Percentiles rank a stretch among this genome's conserved stretches.
Conservation (phyloP, 768 basidiomycete genomes). For the Boletus patriciae region DNA sequence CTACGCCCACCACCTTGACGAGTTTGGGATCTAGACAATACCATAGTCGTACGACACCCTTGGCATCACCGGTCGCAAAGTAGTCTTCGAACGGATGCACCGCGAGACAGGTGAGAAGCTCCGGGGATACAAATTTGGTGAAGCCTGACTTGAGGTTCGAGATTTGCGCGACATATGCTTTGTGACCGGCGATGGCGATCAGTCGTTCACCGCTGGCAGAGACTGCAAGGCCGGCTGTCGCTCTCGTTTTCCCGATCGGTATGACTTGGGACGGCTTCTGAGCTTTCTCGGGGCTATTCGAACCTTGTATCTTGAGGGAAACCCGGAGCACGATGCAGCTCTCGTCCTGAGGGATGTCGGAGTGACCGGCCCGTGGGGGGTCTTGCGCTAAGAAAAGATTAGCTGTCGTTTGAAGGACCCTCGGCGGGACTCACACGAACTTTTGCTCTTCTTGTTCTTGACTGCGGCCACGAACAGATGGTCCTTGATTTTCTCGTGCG, state of each 20-base stretch:
- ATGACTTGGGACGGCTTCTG: slow-evolving; percentile 50
- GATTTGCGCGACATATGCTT: slow-evolving; percentile 70
- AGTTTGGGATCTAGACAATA: slow-evolving; percentile 77
- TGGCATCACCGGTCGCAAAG: slow-evolving; percentile 91
- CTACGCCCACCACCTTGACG: slow-evolving; percentile 56
- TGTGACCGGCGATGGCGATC: slow-evolving; percentile 71
- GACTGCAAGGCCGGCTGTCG: slow-evolving; percentile 62
- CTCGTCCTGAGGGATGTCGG: slow-evolving; percentile 40
- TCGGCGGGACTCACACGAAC: slow-evolving; percentile 13
- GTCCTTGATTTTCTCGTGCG: slow-evolving; percentile 67
- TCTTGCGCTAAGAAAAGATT: slow-evolving; percentile 12
- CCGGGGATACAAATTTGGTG: slow-evolving; percentile 80
- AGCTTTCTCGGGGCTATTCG: slow-evolving; percentile 42
- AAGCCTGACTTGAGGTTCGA: slow-evolving; percentile 62
- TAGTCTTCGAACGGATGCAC: slow-evolving; percentile 90
- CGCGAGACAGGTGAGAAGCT: slow-evolving; percentile 77
- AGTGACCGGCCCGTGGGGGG: neutral
- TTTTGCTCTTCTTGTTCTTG: slow-evolving; percentile 48
- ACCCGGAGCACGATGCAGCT: slow-evolving; percentile 55
- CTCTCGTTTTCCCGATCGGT: slow-evolving; percentile 65
- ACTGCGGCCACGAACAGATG: slow-evolving; percentile 67
- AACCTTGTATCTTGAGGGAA: slow-evolving; percentile 47
- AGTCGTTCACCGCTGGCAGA: slow-evolving; percentile 80
- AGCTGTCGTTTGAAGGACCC: neutral
- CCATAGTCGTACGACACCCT: slow-evolving; percentile 87